A percentile compares a stretch with the other conserved stretches of the same genome.
Conservation (phyloP, 2,329 filamentous ascomycete genomes). For the Penicillium sp. region DNA sequence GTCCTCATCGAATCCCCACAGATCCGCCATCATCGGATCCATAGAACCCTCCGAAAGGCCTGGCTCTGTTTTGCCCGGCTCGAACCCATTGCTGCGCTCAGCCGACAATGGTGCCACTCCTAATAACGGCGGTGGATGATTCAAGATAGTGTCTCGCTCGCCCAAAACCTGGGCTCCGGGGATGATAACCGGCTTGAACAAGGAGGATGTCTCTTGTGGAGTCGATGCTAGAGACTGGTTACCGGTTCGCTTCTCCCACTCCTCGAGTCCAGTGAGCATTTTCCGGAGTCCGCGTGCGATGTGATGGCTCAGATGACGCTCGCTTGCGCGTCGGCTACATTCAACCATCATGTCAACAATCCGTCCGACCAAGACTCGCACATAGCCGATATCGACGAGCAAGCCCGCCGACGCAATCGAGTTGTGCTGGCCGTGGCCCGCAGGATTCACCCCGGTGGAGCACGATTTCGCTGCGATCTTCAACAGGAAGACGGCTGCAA, state of each 20-base stretch:
- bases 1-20: conserved; percentile 41
- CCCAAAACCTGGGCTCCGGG: conserved; percentile 36
- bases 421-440: conserved; percentile 33
- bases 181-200: conserved; percentile 36
- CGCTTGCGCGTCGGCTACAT: conserved; percentile 36
- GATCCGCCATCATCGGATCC: conserved; percentile 40
- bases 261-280: conserved; percentile 38
- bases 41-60: conserved; percentile 37
- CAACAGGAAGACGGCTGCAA: conserved; percentile 44
- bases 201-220: conserved; percentile 25
- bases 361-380: conserved; percentile 32
- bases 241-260: conserved; percentile 36
- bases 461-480: conserved; percentile 42
- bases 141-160: conserved; percentile 35
- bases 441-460: conserved; percentile 29
- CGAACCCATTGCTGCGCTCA: conserved; percentile 33
- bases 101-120: conserved; percentile 38
- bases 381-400: conserved; percentile 33
- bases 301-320: conserved; percentile 40
- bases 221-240: conserved; percentile 19
- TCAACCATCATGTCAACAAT: conserved; percentile 38
- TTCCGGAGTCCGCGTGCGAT: conserved; percentile 37
- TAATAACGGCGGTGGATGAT: conserved; percentile 33
- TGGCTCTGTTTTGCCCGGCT: conserved; percentile 23
- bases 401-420: conserved; percentile 37